A percentile compares a stretch with the other conserved stretches of the same genome.
Evolutionary conservation across 345 rosid species (phyloP).

Genomic region (Salix udensis): DNA sequence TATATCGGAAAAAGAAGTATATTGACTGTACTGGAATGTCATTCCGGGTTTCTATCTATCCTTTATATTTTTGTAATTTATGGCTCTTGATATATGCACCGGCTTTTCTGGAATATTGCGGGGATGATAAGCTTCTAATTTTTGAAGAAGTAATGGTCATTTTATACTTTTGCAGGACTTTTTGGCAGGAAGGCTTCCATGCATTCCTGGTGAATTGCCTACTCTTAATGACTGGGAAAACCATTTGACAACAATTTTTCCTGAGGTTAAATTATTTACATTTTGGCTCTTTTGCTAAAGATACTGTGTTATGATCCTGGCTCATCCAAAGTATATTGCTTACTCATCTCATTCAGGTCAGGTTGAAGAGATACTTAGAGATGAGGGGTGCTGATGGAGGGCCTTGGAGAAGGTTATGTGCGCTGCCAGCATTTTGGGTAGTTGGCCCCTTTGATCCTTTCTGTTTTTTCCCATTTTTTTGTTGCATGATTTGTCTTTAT

Average conservation of each 20-base stretch:
- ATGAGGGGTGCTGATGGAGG: slow-evolving; percentile 99
- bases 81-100: slow-evolving; percentile 5
- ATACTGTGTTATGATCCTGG: background rate
- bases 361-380: slow-evolving; percentile 96
- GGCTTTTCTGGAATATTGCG: background rate
- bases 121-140: background rate
- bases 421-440: slow-evolving; percentile 99
- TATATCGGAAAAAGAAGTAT: slow-evolving; percentile 75
- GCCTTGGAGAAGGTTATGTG: slow-evolving; percentile 96
- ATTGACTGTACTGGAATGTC: slow-evolving; percentile 94
- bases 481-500: background rate
- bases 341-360: slow-evolving; percentile 49
- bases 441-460: slow-evolving; percentile 13
- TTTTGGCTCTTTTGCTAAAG: slow-evolving; percentile 11
- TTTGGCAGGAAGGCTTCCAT: slow-evolving; percentile 89
- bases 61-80: slow-evolving; percentile 33
- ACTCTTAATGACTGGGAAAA: slow-evolving; percentile 95
- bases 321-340: slow-evolving; percentile 13
- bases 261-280: slow-evolving; percentile 57
- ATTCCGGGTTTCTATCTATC: slow-evolving; percentile 79
- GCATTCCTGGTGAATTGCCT: slow-evolving; percentile 90
- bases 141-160: slow-evolving; percentile 10
- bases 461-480: background rate
- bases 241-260: slow-evolving; percentile 93
- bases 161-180: slow-evolving; percentile 64